phyloP scores from a whole-genome alignment of 2,329 filamentous ascomycete genomes.

The Beauveria brongniartii region DNA sequence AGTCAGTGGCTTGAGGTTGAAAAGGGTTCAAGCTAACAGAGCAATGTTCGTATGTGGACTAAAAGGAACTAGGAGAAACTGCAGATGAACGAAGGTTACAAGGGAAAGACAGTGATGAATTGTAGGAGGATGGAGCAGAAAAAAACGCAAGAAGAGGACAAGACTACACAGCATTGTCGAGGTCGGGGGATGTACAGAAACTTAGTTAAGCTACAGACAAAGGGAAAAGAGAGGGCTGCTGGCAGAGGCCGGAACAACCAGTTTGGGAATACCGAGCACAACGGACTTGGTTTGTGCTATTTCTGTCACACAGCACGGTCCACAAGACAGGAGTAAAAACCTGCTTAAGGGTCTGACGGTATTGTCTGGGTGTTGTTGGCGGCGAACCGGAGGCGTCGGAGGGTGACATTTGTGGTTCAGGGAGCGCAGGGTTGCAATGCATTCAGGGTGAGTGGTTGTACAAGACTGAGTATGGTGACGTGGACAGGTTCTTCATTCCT shows the following conservation, averaged over 20 bases:
- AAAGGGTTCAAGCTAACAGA: not conserved
- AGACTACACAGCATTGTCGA: not conserved
- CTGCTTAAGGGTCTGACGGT: not conserved
- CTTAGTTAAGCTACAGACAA: not conserved
- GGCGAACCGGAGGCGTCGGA: not conserved
- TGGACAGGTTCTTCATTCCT: not conserved
- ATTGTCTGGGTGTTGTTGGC: not conserved
- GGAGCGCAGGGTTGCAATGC: not conserved
- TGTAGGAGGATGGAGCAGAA: not conserved
- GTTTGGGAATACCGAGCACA: constrained; percentile 1
- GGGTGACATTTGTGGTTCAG: not conserved
- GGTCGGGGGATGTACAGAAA: not conserved
- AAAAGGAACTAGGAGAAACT: not conserved
- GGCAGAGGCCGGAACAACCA: not conserved
- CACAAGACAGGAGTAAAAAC: not conserved
- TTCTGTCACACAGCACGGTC: not conserved
- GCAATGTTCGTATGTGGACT: not conserved
- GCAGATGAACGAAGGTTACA: not conserved
- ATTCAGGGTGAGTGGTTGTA: not conserved
- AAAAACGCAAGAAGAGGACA: not conserved
- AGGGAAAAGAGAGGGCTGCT: not conserved
- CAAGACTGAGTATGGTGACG: not conserved
- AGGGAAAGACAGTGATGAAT: not conserved
- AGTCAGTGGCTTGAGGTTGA: not conserved
- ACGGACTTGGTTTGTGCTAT: not conserved